phyloP scores from a whole-genome alignment of 192 early-diverging fungal genomes.

The Gonapodya prolifera region DNA sequence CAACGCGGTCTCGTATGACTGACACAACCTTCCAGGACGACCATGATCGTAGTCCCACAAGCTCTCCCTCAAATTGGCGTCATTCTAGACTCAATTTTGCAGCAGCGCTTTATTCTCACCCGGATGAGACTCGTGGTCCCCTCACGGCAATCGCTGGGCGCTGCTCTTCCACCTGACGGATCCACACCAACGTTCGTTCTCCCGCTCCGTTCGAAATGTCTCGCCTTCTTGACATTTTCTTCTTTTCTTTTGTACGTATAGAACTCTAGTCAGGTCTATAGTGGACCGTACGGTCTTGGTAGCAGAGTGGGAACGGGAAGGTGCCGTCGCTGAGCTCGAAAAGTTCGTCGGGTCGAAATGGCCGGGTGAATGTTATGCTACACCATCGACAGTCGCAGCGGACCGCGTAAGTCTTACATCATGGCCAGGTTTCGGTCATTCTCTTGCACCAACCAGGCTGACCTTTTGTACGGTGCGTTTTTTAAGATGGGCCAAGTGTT shows the following conservation, averaged over 20 bases:
- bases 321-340: neutral
- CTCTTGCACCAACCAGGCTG: neutral
- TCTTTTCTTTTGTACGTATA: neutral
- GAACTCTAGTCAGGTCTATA: neutral
- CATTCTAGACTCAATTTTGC: conserved; percentile 24
- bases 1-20: too few species aligned
- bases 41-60: conserved; percentile 31
- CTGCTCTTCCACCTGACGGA: neutral
- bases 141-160: neutral
- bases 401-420: neutral
- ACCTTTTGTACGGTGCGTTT: too few species aligned
- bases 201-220: neutral
- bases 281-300: neutral
- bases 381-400: neutral
- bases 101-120: conserved; percentile 9
- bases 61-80: conserved; percentile 19
- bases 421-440: neutral
- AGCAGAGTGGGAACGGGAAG: neutral
- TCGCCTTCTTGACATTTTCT: neutral
- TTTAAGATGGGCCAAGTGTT: neutral
- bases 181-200: neutral
- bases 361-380: neutral
- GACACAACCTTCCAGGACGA: conserved; percentile 15
- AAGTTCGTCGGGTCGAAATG: neutral
- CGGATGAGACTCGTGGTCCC: neutral